A percentile compares a stretch with the other conserved stretches of the same genome.
Evolutionary conservation across 768 basidiomycete genomes (phyloP).

Genomic region (Strobilomyces echinocephalus): DNA sequence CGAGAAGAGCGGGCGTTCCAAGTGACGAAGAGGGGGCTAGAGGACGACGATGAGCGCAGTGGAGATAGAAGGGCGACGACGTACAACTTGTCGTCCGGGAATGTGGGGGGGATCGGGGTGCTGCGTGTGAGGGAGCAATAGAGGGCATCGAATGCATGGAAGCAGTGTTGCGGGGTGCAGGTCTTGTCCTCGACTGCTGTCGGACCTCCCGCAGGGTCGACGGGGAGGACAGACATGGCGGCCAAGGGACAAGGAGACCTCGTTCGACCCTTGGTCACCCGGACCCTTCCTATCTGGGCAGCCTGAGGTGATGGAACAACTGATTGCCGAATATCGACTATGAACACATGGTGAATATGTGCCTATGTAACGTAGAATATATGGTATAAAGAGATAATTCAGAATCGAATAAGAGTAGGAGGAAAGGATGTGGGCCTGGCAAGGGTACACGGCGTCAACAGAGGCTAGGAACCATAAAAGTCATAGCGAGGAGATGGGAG

Average conservation of each 20-base stretch:
- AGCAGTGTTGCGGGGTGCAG: conserved; percentile 74
- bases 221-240: conserved; percentile 54
- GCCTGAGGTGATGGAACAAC: conserved; percentile 3
- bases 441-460: conserved; percentile 19
- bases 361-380: conserved; percentile 36
- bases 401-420: conserved; percentile 30
- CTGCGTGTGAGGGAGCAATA: conserved; percentile 65
- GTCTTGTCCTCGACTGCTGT: conserved; percentile 39
- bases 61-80: conserved; percentile 24
- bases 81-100: conserved; percentile 76
- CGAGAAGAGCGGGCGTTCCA: conserved; percentile 78
- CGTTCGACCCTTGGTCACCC: background rate
- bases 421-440: conserved; percentile 11
- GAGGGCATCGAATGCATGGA: conserved; percentile 75
- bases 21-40: conserved; percentile 84
- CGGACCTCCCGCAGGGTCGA: conserved; percentile 41
- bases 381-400: conserved; percentile 40
- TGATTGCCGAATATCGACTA: conserved; percentile 24
- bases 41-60: conserved; percentile 2
- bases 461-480: conserved; percentile 21
- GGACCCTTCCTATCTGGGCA: conserved; percentile 26
- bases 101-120: conserved; percentile 54
- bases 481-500: conserved; percentile 24
- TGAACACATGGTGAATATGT: conserved; percentile 34
- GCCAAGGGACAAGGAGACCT: conserved; percentile 21